Evolutionary conservation across 495 filamentous ascomycete genomes (phyloP).

Genomic region (Penicillium fimorum): DNA sequence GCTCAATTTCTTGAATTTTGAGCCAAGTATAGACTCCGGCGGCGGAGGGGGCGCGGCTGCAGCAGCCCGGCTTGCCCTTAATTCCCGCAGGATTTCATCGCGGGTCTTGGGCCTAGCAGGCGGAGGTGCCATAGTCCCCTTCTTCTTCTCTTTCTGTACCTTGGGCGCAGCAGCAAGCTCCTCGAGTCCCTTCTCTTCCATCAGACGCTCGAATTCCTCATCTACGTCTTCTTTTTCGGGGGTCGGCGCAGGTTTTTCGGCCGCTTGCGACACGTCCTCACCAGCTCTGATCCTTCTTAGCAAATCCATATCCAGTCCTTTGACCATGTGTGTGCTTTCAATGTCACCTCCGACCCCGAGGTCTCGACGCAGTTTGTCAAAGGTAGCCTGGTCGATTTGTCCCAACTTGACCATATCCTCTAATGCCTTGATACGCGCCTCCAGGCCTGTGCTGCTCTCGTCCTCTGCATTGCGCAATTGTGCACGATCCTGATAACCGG

Average conservation of each 20-base stretch:
- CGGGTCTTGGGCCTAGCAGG: slow-evolving; percentile 66
- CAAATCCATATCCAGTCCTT: slow-evolving; percentile 84
- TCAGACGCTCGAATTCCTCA: slow-evolving; percentile 67
- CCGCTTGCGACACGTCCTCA: slow-evolving; percentile 57
- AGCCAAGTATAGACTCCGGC: slow-evolving; percentile 59
- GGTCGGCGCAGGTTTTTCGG: slow-evolving; percentile 20
- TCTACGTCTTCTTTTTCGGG: slow-evolving; percentile 54
- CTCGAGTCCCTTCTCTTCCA: slow-evolving; percentile 63
- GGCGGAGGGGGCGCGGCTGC: slow-evolving; percentile 53
- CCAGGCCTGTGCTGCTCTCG: slow-evolving; percentile 46
- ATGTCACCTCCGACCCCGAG: slow-evolving; percentile 79
- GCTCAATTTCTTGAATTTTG: slow-evolving; percentile 80
- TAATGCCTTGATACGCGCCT: slow-evolving; percentile 69
- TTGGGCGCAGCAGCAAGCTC: slow-evolving; percentile 43
- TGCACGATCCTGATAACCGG: slow-evolving; percentile 86
- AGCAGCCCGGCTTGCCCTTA: slow-evolving; percentile 68
- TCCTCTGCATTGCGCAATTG: slow-evolving; percentile 39
- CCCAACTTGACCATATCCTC: slow-evolving; percentile 80
- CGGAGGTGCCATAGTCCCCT: slow-evolving; percentile 70
- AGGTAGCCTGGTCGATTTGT: slow-evolving; percentile 73
- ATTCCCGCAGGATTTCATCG: slow-evolving; percentile 77
- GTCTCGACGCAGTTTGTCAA: slow-evolving; percentile 67
- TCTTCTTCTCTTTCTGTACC: slow-evolving; percentile 67
- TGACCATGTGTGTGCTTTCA: slow-evolving; percentile 77
- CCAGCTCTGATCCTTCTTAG: slow-evolving; percentile 70